phyloP scores from a whole-genome alignment of 2,329 filamentous ascomycete species.

The Mycocentrospora acerina region DNA sequence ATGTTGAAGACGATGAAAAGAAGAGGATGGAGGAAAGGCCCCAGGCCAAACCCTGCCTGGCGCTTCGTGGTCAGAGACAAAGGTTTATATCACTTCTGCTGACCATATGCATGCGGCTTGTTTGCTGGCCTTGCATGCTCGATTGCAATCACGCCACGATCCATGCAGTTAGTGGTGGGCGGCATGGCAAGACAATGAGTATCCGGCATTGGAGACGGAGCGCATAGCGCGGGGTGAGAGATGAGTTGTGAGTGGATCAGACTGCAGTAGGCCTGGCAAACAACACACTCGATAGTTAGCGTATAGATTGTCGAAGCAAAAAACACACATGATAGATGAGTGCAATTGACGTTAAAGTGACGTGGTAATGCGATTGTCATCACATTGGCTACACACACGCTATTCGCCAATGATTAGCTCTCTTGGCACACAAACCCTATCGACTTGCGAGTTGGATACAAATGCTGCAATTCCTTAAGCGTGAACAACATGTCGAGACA shows the following conservation, averaged over 20 bases:
- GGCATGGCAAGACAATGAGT: slow-evolving; percentile 14
- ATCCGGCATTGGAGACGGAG: slow-evolving; percentile 14
- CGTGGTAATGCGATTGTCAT: slow-evolving; percentile 6
- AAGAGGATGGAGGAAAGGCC: slow-evolving; percentile 7
- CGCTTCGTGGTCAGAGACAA: slow-evolving; percentile 6
- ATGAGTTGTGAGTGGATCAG: slow-evolving; percentile 14
- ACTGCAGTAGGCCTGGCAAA: slow-evolving; percentile 22
- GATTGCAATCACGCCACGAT: slow-evolving; percentile 28
- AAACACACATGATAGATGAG: slow-evolving; percentile 3
- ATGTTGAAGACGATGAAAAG: background rate
- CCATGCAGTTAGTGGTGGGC: slow-evolving; percentile 9
- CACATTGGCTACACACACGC: slow-evolving; percentile 2
- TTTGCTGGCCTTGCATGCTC: slow-evolving; percentile 32
- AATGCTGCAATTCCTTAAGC: too few species aligned
- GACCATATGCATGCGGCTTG: slow-evolving; percentile 15
- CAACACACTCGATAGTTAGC: slow-evolving; percentile 38
- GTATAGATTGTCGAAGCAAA: background rate
- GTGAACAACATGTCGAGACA: too few species aligned
- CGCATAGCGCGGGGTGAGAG: slow-evolving; percentile 20
- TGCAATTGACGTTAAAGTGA: slow-evolving; percentile 8
- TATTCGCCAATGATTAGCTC: slow-evolving; percentile 4
- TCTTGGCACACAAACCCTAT: too few species aligned
- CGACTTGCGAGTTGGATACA: too few species aligned
- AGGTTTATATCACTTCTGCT: slow-evolving; percentile 20
- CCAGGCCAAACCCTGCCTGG: slow-evolving; percentile 1